Conservation (phyloP, 1,284 basidiomycete species). For the Sporisorium exsertum region DNA sequence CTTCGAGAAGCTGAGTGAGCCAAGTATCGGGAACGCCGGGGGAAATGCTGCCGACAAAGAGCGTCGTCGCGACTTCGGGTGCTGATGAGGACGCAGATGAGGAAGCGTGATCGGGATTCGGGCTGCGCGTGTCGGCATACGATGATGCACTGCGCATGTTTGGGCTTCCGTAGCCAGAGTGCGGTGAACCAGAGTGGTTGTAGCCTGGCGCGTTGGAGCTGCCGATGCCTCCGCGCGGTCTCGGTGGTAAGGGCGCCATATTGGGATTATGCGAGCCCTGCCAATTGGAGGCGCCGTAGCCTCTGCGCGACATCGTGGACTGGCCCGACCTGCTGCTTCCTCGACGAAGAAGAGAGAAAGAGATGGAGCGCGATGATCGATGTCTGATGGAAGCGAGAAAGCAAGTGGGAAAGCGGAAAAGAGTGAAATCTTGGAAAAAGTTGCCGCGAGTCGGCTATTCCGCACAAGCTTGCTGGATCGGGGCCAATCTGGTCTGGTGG, state of each 20-base stretch:
- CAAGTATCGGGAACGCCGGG: conserved; percentile 85
- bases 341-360: not conserved
- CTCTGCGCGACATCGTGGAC: conserved; percentile 39
- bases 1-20: conserved; percentile 82
- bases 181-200: conserved; percentile 29
- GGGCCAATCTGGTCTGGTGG: not conserved
- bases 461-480: not conserved
- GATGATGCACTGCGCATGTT: conserved; percentile 9
- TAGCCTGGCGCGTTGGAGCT: conserved; percentile 24
- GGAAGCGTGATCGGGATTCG: conserved; percentile 12
- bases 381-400: not conserved
- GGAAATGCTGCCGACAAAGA: conserved; percentile 95
- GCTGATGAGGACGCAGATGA: conserved; percentile 12
- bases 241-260: conserved; percentile 57
- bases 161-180: conserved; percentile 38
- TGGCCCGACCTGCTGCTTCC: not conserved
- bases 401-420: not conserved
- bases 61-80: conserved; percentile 72
- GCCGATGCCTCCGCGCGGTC: conserved; percentile 52
- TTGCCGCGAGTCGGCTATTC: not conserved
- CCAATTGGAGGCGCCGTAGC: conserved; percentile 39
- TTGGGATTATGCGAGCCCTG: conserved; percentile 58
- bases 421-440: not conserved
- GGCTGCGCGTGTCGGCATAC: conserved; percentile 17
- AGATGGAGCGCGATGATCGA: not conserved